A percentile compares a stretch with the other conserved stretches of the same genome.
Conservation (phyloP, 225 moss, liverwort and hornwort genomes). For the Thuidium tamariscinum region DNA sequence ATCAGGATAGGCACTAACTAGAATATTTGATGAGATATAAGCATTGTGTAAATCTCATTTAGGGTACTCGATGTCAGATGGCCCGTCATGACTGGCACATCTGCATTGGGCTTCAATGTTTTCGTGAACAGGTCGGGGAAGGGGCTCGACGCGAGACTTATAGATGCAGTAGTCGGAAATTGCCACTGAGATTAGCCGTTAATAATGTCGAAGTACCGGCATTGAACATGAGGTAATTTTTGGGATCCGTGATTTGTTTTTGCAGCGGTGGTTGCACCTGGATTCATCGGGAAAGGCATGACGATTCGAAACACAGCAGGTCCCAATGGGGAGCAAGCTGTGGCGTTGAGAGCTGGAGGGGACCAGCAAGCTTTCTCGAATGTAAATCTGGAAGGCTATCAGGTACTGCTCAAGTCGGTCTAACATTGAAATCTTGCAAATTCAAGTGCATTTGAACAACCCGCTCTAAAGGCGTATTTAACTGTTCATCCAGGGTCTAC, state of each 20-base stretch:
- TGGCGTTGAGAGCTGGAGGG: constrained; percentile 62
- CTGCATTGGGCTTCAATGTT: neutral
- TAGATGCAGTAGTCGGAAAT: neutral
- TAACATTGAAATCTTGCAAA: neutral
- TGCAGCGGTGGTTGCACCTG: constrained; percentile 55
- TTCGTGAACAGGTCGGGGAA: neutral
- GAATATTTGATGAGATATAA: too few species aligned
- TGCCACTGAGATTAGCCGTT: neutral
- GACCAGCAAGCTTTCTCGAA: constrained; percentile 62
- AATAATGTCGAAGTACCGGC: neutral
- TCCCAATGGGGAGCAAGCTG: constrained; percentile 65
- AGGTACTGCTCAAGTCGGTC: constrained; percentile 1
- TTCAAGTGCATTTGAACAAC: neutral
- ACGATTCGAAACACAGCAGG: constrained; percentile 89
- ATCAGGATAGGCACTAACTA: neutral
- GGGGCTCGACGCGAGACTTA: neutral
- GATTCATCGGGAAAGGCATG: constrained; percentile 61
- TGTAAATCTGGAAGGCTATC: constrained; percentile 43
- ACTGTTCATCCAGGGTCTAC: too few species aligned
- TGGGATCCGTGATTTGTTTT: neutral
- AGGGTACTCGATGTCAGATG: neutral
- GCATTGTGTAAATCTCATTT: neutral
- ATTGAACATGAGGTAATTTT: neutral
- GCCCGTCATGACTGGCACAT: neutral
- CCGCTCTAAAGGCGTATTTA: too few species aligned